These are phyloP conservation scores for Tetrastigma voinierianum DNA, from an alignment of 164 flowering plant species.

Conservation along the genomic window DNA sequence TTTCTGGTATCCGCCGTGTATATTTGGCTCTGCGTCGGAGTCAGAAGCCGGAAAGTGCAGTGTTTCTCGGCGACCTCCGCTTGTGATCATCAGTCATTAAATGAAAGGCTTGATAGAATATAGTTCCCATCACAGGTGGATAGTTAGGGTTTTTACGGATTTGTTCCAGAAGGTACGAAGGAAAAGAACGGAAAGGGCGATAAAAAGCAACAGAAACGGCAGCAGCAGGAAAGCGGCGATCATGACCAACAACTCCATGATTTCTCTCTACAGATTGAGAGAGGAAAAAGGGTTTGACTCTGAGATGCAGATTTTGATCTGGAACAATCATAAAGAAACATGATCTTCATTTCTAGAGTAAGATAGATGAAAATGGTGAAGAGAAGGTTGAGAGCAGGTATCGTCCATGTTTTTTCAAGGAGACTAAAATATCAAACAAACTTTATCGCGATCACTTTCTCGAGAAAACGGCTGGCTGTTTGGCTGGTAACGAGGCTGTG, in stretches of 20 bases:
- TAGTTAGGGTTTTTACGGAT: constrained; percentile 35
- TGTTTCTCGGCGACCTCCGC: constrained; percentile 33
- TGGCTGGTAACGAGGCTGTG: too few species aligned
- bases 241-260: constrained; percentile 10
- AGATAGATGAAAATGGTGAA: too few species aligned
- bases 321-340: too few species aligned
- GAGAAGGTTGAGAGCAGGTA: too few species aligned
- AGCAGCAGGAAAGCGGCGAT: constrained; percentile 1
- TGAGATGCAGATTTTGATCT: too few species aligned
- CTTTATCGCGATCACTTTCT: too few species aligned
- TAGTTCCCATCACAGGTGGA: constrained; percentile 53
- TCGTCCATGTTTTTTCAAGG: too few species aligned
- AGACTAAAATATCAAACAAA: too few species aligned
- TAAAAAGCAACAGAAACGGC: constrained; percentile 19
- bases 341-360: too few species aligned
- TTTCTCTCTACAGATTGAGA: background rate
- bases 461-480: too few species aligned
- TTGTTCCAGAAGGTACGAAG: constrained; percentile 37
- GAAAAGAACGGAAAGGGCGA: constrained; percentile 18
- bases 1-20: constrained; percentile 58
- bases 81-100: constrained; percentile 50
- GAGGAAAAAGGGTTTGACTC: too few species aligned
- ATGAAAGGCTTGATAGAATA: constrained; percentile 44
- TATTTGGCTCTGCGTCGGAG: constrained; percentile 36
- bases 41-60: constrained; percentile 57